Conservation (phyloP, 1,139 yeast genomes). For the Hemisphaericaspora lyxosophila region DNA sequence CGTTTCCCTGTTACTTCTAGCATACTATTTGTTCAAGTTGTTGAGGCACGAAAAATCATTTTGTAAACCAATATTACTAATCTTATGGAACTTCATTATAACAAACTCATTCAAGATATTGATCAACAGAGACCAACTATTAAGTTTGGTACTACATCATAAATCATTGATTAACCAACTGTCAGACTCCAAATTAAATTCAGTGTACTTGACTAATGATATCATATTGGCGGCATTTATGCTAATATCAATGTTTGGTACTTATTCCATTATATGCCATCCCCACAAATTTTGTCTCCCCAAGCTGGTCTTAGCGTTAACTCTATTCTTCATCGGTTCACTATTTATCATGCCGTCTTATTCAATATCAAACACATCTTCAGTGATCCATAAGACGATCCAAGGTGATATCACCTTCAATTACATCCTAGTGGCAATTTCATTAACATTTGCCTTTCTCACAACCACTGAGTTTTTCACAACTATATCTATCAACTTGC, state of each 20-base stretch:
- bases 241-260: slow-evolving; percentile 1
- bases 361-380: slow-evolving; percentile 4
- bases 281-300: slow-evolving; percentile 2
- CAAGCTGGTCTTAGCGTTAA: slow-evolving; percentile 5
- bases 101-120: slow-evolving; percentile 2
- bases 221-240: background rate
- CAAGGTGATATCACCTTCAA: slow-evolving; percentile 4
- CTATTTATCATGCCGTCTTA: slow-evolving; percentile 5
- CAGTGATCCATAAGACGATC: background rate
- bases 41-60: background rate
- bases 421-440: slow-evolving; percentile 2
- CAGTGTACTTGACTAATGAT: slow-evolving; percentile 1
- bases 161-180: slow-evolving; percentile 1
- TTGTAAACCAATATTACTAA: slow-evolving; percentile 4
- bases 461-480: background rate
- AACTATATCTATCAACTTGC: slow-evolving; percentile 1
- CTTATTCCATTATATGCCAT: background rate
- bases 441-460: slow-evolving; percentile 4
- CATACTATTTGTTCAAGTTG: slow-evolving; percentile 2
- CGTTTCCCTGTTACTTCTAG: slow-evolving; percentile 6
- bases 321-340: slow-evolving; percentile 3
- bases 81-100: slow-evolving; percentile 11
- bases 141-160: background rate
- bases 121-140: background rate
- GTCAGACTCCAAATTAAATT: background rate